phyloP scores from a whole-genome alignment of 2,329 filamentous ascomycete species.

The Sclerotinia minor region DNA sequence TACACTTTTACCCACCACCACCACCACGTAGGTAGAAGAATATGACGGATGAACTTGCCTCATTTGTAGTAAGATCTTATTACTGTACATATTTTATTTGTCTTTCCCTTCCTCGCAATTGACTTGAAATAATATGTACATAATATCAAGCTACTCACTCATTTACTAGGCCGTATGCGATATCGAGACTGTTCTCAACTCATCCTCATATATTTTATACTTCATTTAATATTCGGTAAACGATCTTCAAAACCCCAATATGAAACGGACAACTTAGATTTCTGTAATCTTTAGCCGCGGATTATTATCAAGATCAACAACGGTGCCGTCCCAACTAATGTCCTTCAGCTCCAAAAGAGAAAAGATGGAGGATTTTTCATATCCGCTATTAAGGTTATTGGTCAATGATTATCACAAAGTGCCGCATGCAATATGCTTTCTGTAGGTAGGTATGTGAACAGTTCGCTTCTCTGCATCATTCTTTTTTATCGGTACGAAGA shows the following conservation, averaged over 20 bases:
- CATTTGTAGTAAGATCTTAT: neutral
- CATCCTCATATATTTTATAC: constrained; percentile 2
- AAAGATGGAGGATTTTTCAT: neutral
- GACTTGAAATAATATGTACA: neutral
- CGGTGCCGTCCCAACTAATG: neutral
- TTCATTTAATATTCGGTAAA: neutral
- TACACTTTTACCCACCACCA: neutral
- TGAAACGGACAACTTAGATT: neutral
- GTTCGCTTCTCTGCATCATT: neutral
- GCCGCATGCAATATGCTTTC: no score
- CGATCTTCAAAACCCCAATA: neutral
- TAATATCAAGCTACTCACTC: no score
- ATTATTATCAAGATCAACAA: neutral
- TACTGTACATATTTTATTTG: no score
- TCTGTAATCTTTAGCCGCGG: neutral
- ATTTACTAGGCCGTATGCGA: no score
- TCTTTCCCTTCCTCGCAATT: neutral
- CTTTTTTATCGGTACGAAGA: neutral
- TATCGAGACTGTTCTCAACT: neutral
- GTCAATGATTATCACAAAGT: neutral
- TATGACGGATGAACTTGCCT: no score
- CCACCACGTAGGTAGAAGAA: neutral
- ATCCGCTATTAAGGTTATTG: neutral
- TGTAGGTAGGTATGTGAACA: no score
- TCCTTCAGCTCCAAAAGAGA: neutral